Evolutionary conservation across 176 grass and related monocot species (phyloP).

Genomic region (Chrysopogon serrulatus): DNA sequence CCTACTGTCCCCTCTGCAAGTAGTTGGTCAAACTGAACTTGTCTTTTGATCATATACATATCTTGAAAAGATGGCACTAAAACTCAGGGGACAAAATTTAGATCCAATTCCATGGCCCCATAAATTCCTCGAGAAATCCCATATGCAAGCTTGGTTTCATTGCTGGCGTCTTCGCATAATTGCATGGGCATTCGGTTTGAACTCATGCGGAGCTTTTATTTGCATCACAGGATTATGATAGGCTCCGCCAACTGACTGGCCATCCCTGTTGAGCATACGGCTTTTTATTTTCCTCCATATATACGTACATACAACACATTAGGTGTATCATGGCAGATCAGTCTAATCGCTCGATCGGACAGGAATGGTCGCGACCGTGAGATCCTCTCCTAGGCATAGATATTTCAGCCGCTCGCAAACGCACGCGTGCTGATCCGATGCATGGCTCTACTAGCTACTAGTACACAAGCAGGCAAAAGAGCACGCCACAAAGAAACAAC

Average conservation of each 20-base stretch:
- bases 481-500: constrained; percentile 2
- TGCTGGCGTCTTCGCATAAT: neutral
- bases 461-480: neutral
- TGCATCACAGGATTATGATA: neutral
- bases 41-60: no score
- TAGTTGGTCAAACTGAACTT: neutral
- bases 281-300: no score
- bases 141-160: neutral
- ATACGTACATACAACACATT: no score
- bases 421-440: neutral
- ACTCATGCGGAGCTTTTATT: neutral
- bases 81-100: neutral
- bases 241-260: no score
- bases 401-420: neutral
- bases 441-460: neutral
- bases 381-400: neutral
- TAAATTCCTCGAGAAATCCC: neutral
- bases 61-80: neutral
- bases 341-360: neutral
- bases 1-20: neutral
- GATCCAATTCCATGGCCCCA: neutral
- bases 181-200: neutral
- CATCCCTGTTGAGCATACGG: no score
- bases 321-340: neutral
- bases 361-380: neutral